phyloP scores from a whole-genome alignment of 345 rosid species.

The Arabis hirsuta region DNA sequence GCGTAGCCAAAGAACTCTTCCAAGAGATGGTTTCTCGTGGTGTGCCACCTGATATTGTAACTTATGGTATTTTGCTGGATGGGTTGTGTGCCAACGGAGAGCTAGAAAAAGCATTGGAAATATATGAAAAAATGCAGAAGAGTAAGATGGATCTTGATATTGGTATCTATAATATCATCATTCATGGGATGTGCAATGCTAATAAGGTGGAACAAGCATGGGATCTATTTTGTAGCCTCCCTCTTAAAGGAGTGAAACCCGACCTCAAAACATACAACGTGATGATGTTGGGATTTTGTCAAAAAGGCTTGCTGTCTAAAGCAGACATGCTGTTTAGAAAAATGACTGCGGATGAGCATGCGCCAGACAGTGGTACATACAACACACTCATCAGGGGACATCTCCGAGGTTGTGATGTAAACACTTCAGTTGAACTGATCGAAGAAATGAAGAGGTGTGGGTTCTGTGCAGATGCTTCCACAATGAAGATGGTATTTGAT shows the following conservation, averaged over 20 bases:
- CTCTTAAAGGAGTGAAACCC: conserved; percentile 30
- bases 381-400: conserved; percentile 2
- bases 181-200: conserved; percentile 47
- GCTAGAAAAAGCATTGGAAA: neutral
- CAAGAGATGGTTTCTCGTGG: conserved; percentile 4
- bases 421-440: neutral
- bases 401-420: neutral
- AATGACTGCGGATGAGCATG: conserved; percentile 30
- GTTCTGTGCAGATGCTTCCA: conserved; percentile 6
- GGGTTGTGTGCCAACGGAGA: conserved; percentile 17
- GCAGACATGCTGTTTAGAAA: conserved; percentile 14
- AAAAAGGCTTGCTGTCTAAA: conserved; percentile 7
- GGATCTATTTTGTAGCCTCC: conserved; percentile 21
- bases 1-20: conserved; percentile 7
- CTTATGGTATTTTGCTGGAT: neutral
- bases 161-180: conserved; percentile 27
- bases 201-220: conserved; percentile 31
- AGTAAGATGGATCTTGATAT: conserved; percentile 25
- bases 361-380: conserved; percentile 30
- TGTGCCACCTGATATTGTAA: neutral
- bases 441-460: conserved; percentile 10
- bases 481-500: conserved; percentile 13
- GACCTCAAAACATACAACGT: conserved; percentile 7
- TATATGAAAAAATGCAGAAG: neutral
- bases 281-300: conserved; percentile 36